phyloP scores from a whole-genome alignment of 2,329 filamentous ascomycete species.

The Tolypocladium amazonense region DNA sequence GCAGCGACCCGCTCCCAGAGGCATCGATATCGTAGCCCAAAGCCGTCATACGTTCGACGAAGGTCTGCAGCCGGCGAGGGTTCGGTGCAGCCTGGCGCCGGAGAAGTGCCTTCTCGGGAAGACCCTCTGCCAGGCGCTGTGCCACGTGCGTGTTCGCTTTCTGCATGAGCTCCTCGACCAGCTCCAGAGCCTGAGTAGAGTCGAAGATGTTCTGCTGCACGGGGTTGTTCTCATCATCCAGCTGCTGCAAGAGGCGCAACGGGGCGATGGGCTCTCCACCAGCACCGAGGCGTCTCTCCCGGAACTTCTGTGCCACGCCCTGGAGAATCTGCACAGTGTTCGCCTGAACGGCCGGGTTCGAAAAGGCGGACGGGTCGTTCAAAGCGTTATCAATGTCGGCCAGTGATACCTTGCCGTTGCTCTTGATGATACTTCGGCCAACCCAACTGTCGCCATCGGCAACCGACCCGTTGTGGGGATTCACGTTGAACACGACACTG shows the following conservation, averaged over 20 bases:
- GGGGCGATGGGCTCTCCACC: slow-evolving; percentile 71
- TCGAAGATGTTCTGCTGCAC: slow-evolving; percentile 96
- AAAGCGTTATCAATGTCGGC: slow-evolving; percentile 79
- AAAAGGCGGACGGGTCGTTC: slow-evolving; percentile 48
- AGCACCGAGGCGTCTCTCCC: slow-evolving; percentile 74
- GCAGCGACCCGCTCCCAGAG: slow-evolving; percentile 78
- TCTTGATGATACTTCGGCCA: slow-evolving; percentile 89
- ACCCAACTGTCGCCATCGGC: slow-evolving; percentile 86
- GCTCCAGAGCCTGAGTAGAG: slow-evolving; percentile 76
- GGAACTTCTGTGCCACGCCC: slow-evolving; percentile 79
- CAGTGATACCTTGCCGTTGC: slow-evolving; percentile 73
- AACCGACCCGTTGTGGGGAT: slow-evolving; percentile 66
- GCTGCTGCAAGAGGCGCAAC: slow-evolving; percentile 79
- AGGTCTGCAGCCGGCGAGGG: slow-evolving; percentile 76
- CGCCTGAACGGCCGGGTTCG: slow-evolving; percentile 53
- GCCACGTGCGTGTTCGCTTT: slow-evolving; percentile 87
- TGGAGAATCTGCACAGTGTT: slow-evolving; percentile 76
- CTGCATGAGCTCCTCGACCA: slow-evolving; percentile 91
- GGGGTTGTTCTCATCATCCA: slow-evolving; percentile 96
- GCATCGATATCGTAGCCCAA: slow-evolving; percentile 86
- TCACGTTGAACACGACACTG: slow-evolving; percentile 86
- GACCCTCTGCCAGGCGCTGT: slow-evolving; percentile 63
- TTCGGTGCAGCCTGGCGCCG: slow-evolving; percentile 81
- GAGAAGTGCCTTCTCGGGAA: slow-evolving; percentile 88
- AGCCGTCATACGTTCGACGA: slow-evolving; percentile 85